Conservation (phyloP, 768 basidiomycete species). For the Pleurotus salmoneostramineus region DNA sequence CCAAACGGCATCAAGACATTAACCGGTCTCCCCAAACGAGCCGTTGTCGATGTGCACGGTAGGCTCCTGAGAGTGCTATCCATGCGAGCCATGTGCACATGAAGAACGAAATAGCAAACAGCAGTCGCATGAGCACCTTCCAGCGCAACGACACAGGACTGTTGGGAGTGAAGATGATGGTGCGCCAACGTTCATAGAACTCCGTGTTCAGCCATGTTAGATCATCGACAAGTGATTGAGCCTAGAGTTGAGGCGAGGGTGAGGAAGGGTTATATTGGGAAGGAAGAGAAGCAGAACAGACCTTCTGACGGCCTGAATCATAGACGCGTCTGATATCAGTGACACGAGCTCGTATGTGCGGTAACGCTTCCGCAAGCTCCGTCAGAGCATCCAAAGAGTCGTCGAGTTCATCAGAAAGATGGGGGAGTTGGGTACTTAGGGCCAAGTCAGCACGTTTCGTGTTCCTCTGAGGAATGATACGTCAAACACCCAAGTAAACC, state of each 20-base stretch:
- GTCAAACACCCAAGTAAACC: too few species aligned
- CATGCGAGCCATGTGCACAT: slow-evolving; percentile 57
- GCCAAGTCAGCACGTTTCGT: slow-evolving; percentile 57
- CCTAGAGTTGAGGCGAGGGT: slow-evolving; percentile 34
- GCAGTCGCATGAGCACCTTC: slow-evolving; percentile 58
- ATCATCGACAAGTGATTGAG: slow-evolving; percentile 57
- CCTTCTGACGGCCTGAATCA: slow-evolving; percentile 69
- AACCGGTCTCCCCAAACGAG: slow-evolving; percentile 79
- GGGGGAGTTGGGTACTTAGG: slow-evolving; percentile 55
- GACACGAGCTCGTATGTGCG: slow-evolving; percentile 59
- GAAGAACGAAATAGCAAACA: slow-evolving; percentile 56
- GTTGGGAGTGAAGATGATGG: slow-evolving; percentile 67
- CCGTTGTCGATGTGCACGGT: slow-evolving; percentile 69
- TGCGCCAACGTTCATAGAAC: slow-evolving; percentile 71
- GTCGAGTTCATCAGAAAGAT: slow-evolving; percentile 56
- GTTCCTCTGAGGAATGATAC: slow-evolving; percentile 40
- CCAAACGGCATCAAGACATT: slow-evolving; percentile 48
- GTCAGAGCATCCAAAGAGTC: slow-evolving; percentile 54
- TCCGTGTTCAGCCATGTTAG: slow-evolving; percentile 77
- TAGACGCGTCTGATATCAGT: slow-evolving; percentile 61
- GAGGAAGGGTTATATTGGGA: neutral
- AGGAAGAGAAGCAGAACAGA: slow-evolving; percentile 19
- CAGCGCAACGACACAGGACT: slow-evolving; percentile 72
- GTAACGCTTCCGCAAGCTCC: slow-evolving; percentile 56
- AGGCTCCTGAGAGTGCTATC: slow-evolving; percentile 62